Base-by-base conservation (phyloP, 2,329 filamentous ascomycete species). In the Fusarium robinianum region DNA sequence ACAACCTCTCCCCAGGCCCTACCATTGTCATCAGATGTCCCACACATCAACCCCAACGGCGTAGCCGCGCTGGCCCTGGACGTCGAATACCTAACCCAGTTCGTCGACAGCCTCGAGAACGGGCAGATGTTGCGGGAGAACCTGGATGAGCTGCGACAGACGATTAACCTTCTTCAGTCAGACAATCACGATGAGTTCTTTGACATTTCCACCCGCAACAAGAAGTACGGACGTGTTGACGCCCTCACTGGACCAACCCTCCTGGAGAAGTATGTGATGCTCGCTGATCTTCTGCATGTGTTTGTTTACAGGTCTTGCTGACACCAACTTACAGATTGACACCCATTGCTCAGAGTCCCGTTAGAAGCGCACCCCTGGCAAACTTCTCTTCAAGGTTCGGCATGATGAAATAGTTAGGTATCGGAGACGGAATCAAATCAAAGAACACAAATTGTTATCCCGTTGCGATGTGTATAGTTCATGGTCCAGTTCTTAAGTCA, bases 111-210 rank as follows among this genome's bases (percentile, higher is more conserved):
- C 30, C 81, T 99, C 14, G 87, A 90, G 54, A 92, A 95, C 53
- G 79, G 81, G 5, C 84, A 85, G n/a, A 91, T 95, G 70, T 74
- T 99, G 14, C 80, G 87, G 51, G 87, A 94, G 63, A 94, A 95
- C 56, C 74, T 99, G 25, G 91, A 96, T 60, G 94, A 97, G 71
- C 75, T 99, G 23, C 85, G 92, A 58, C 94, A 99, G 72, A 97
- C 94, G 2, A 86, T 96, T 32, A 83, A 87, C 47, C 77, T 99
- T 17, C 87, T 99, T 79, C 84, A 88, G 63, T 81, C 80, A 2
- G 90, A 95, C 26, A 95, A 95, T 60, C 83, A 89, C n/a, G 91
- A 97, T 55, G 92, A 97, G 67, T 99, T 96, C 68, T 99, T 94
- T 66, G 94, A 99, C 64, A 86, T 94, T 35, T 87, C 86, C 5